A percentile compares a stretch with the other conserved stretches of the same genome.
These are phyloP conservation scores for Crucihimalaya himalaica DNA, from an alignment of 345 rosid species.

Conservation along the genomic window DNA sequence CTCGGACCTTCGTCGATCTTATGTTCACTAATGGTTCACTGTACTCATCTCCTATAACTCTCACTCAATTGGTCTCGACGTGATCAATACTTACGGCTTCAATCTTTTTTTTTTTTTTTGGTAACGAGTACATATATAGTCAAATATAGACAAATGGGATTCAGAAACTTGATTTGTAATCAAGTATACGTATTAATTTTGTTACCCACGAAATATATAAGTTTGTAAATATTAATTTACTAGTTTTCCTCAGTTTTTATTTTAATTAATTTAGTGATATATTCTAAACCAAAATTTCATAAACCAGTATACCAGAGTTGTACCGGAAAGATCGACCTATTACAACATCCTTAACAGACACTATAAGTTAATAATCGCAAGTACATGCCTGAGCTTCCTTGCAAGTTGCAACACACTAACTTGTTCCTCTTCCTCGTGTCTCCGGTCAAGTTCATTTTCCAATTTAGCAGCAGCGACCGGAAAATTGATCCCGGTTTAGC, in stretches of 20 bases:
- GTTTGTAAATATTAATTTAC: not conserved
- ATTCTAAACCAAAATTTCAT: not conserved
- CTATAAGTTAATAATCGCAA: too few species aligned
- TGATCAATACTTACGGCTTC: conserved; percentile 5
- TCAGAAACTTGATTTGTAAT: conserved; percentile 1
- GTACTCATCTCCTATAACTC: conserved; percentile 50
- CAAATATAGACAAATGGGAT: not conserved
- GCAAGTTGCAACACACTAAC: not conserved
- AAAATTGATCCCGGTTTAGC: not conserved
- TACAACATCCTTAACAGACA: too few species aligned
- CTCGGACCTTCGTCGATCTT: conserved; percentile 48
- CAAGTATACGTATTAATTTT: not conserved
- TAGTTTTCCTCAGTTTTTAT: not conserved
- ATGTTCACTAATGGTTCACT: conserved; percentile 47
- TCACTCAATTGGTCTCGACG: conserved; percentile 49
- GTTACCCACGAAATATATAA: not conserved
- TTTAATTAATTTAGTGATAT: not conserved
- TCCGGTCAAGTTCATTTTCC: not conserved
- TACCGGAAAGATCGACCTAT: not conserved
- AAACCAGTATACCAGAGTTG: not conserved
- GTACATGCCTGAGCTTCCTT: not conserved
- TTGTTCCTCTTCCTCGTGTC: not conserved
- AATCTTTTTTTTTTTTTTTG: not conserved
- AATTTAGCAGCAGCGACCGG: not conserved
- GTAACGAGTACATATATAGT: not conserved